A percentile compares a stretch with the other conserved stretches of the same genome.
Conservation (phyloP, 805 yeast genomes). For the Wickerhamomyces rabaulensis region DNA sequence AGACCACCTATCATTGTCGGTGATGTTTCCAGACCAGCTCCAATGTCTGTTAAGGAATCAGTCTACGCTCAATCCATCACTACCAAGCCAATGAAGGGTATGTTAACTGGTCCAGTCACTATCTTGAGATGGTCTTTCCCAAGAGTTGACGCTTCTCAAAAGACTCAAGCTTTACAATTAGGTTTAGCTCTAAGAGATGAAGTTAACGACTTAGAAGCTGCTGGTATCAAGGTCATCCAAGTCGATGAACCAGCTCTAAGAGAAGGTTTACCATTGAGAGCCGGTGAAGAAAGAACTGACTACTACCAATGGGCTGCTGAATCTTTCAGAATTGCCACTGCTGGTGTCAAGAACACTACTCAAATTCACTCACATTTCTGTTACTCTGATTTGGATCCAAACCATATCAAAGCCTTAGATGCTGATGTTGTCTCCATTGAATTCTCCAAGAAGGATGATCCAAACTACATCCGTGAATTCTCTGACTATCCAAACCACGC, state of each 20-base stretch:
- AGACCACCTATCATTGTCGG: conserved; percentile 99
- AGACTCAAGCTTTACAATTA: conserved; percentile 93
- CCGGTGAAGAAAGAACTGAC: conserved; percentile 92
- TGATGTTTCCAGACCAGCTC: conserved; percentile 96
- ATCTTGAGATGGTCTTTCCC: conserved; percentile 99
- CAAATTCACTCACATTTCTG: conserved; percentile 99
- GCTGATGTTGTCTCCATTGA: conserved; percentile 99
- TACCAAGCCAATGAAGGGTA: conserved; percentile 97
- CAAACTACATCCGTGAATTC: conserved; percentile 96
- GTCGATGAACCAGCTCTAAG: conserved; percentile 99
- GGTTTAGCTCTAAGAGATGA: conserved; percentile 98
- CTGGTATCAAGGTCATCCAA: conserved; percentile 96
- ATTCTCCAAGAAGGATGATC: conserved; percentile 99
- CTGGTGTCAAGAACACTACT: conserved; percentile 91
- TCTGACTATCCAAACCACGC: conserved; percentile 98
- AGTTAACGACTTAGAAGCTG: conserved; percentile 96
- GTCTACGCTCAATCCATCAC: conserved; percentile 98
- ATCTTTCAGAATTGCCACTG: conserved; percentile 98
- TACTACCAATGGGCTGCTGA: conserved; percentile 99
- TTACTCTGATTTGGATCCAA: conserved; percentile 99
- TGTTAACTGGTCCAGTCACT: conserved; percentile 99
- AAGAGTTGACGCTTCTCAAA: conserved; percentile 93
- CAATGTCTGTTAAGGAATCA: conserved; percentile 98
- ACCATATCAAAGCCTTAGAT: conserved; percentile 98
- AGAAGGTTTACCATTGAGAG: conserved; percentile 99